phyloP scores from a whole-genome alignment of 495 filamentous ascomycete genomes.

The Neurospora sp. region DNA sequence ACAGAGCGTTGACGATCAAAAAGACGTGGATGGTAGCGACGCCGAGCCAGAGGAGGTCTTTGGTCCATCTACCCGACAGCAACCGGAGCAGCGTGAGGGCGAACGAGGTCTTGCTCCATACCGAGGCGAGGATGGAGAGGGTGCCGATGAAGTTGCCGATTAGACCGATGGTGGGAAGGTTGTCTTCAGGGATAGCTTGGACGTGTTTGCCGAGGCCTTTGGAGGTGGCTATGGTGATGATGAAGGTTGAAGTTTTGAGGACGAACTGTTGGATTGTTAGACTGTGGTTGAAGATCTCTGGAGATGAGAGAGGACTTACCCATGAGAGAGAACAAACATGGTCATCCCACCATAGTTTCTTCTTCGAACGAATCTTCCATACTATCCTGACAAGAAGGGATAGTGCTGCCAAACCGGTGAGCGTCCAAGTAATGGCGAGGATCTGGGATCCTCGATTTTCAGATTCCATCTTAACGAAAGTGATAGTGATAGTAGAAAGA shows the following conservation, averaged over 20 bases:
- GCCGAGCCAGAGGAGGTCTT: conserved; percentile 19
- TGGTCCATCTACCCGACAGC: conserved; percentile 7
- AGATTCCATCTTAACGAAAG: conserved; percentile 4
- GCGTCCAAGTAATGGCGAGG: conserved; percentile 16
- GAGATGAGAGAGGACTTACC: conserved; percentile 10
- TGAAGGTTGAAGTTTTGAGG: conserved; percentile 10
- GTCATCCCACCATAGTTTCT: conserved; percentile 30
- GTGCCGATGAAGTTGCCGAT: conserved; percentile 19
- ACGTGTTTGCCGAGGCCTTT: conserved; percentile 22
- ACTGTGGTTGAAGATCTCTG: background rate
- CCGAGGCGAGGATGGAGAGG: conserved; percentile 20
- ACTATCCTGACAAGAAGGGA: conserved; percentile 21
- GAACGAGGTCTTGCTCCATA: conserved; percentile 31
- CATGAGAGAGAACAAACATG: conserved; percentile 24
- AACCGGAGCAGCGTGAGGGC: conserved; percentile 25
- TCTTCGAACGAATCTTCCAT: conserved; percentile 21
- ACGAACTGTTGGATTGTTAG: conserved; percentile 6
- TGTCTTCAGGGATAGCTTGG: conserved; percentile 11
- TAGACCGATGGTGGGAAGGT: conserved; percentile 12
- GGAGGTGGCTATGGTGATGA: conserved; percentile 15
- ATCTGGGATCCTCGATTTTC: conserved; percentile 13
- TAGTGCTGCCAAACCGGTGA: conserved; percentile 14
- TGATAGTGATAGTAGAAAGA: background rate
- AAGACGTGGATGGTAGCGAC: conserved; percentile 25
- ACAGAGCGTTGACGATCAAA: conserved; percentile 24